These are phyloP conservation scores for Cyclostephanos tholiformis DNA, from an alignment of 108 stramenopile genomes.

Conservation along the genomic window DNA sequence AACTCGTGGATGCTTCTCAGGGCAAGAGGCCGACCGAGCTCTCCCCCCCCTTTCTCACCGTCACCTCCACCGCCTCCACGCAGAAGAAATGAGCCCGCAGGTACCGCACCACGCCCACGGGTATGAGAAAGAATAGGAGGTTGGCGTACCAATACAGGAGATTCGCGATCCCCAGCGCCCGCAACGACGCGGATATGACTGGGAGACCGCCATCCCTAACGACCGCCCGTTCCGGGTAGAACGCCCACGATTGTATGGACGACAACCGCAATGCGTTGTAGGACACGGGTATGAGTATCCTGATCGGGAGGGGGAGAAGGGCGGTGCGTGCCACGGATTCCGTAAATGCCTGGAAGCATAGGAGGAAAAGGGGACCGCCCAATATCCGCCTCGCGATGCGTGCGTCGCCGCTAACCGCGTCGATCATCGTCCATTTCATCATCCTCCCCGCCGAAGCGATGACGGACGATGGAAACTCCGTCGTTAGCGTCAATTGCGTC, in stretches of 20 bases:
- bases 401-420: neutral
- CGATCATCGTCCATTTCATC: conserved; percentile 9
- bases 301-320: conserved; percentile 61
- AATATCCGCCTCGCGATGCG: conserved; percentile 31
- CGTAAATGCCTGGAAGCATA: conserved; percentile 68
- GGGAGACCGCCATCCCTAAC: neutral
- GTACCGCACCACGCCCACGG: conserved; percentile 68
- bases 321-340: conserved; percentile 50
- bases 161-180: conserved; percentile 56
- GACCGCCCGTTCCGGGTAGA: conserved; percentile 7
- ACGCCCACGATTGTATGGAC: conserved; percentile 64
- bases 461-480: neutral
- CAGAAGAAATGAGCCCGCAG: conserved; percentile 74
- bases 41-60: conserved; percentile 60
- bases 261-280: conserved; percentile 65
- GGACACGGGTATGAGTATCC: conserved; percentile 68
- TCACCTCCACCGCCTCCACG: conserved; percentile 77
- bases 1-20: too few species aligned
- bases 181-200: conserved; percentile 40
- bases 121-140: conserved; percentile 74
- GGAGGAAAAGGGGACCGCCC: conserved; percentile 57
- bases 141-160: conserved; percentile 69
- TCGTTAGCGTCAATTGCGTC: conserved; percentile 5
- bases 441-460: neutral
- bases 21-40: conserved; percentile 62